phyloP scores from a whole-genome alignment of 805 yeast species.

The Suhomyces tanzawaensis region DNA sequence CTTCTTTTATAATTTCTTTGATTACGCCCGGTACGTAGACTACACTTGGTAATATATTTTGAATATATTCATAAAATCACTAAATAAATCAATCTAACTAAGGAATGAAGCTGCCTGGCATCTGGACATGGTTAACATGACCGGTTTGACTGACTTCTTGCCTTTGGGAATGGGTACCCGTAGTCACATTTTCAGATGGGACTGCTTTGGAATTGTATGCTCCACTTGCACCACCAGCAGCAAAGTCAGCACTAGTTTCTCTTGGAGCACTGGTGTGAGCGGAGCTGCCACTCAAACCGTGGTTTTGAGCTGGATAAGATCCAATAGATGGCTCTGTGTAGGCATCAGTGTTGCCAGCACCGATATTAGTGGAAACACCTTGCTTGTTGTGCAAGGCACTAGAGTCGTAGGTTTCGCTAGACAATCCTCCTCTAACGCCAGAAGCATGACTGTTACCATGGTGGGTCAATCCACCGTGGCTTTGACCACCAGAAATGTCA shows the following conservation, averaged over 20 bases:
- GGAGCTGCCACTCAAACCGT: background rate
- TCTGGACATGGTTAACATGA: background rate
- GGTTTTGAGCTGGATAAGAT: background rate
- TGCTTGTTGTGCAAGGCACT: background rate
- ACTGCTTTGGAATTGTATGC: background rate
- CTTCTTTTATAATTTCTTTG: too few species aligned
- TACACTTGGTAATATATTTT: too few species aligned
- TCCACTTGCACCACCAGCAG: background rate
- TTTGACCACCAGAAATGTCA: background rate
- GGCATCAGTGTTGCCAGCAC: too few species aligned
- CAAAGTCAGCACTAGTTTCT: background rate
- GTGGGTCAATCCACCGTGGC: background rate
- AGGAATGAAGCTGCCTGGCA: conserved; percentile 5
- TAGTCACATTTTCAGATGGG: background rate
- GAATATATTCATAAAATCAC: too few species aligned
- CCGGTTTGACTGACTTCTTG: background rate
- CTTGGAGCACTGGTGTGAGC: background rate
- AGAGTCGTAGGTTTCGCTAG: background rate
- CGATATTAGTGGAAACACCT: background rate
- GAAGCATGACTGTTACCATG: background rate
- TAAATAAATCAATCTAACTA: background rate
- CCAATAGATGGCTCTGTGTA: too few species aligned
- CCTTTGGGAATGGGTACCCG: background rate
- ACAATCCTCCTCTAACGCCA: background rate
- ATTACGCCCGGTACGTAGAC: too few species aligned